These are phyloP conservation scores for Starmerella riodocensis DNA, from an alignment of 805 yeast genomes.

Conservation along the genomic window DNA sequence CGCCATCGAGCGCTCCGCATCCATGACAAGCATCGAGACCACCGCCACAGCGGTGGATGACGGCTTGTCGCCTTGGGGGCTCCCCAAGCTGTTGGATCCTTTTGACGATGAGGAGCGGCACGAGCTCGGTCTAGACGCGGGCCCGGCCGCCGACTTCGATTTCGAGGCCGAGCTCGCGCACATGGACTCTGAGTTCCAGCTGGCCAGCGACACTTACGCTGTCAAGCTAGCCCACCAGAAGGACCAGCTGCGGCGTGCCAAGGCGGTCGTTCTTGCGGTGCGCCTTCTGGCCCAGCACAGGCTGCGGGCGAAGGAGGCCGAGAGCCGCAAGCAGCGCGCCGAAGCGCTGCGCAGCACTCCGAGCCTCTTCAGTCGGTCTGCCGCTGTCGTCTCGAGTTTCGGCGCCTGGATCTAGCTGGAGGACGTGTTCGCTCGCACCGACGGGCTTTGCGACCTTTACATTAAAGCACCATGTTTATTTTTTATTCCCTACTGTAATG, in stretches of 20 bases:
- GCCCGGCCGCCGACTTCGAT: not conserved
- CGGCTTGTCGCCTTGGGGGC: conserved; percentile 24
- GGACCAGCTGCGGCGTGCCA: not conserved
- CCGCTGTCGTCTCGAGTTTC: too few species aligned
- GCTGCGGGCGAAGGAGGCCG: too few species aligned
- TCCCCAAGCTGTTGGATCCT: conserved; percentile 20
- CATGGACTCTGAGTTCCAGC: not conserved
- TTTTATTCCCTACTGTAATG: too few species aligned
- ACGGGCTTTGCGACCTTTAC: too few species aligned
- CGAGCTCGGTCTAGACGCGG: not conserved
- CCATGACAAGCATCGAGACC: not conserved
- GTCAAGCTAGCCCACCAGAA: not conserved
- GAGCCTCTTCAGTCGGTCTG: too few species aligned
- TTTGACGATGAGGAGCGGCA: conserved; percentile 4
- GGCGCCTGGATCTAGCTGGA: too few species aligned
- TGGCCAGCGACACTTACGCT: not conserved
- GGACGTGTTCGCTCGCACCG: too few species aligned
- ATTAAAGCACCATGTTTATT: too few species aligned
- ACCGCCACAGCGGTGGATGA: conserved; percentile 18
- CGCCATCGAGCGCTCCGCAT: not conserved
- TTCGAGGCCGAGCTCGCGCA: not conserved
- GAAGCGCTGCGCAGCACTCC: too few species aligned
- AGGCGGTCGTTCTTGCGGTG: too few species aligned
- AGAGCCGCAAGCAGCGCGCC: too few species aligned
- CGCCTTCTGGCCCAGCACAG: not conserved